Evolutionary conservation across 768 basidiomycete genomes (phyloP).

Genomic region (Boletellus sp.): DNA sequence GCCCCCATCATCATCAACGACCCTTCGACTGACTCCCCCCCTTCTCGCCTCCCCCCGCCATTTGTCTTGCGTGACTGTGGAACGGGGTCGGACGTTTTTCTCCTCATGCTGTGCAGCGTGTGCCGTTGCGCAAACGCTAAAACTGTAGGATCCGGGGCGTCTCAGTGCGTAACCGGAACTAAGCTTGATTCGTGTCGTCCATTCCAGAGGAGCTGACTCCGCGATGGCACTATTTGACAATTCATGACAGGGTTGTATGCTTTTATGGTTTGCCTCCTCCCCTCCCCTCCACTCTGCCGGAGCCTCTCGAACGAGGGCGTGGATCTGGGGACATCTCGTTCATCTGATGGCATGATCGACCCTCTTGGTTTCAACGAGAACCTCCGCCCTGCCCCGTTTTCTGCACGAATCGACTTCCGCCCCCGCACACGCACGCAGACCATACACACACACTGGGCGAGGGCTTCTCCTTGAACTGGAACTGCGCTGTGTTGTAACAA

Average conservation of each 20-base stretch:
- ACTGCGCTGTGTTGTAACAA: slow-evolving; percentile 7
- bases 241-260: slow-evolving; percentile 16
- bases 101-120: background rate
- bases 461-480: slow-evolving; percentile 6
- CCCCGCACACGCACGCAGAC: slow-evolving; percentile 4
- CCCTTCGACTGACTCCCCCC: background rate
- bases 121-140: background rate
- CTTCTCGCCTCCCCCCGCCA: no score
- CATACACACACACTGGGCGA: slow-evolving; percentile 9
- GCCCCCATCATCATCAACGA: background rate
- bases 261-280: slow-evolving; percentile 11
- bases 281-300: slow-evolving; percentile 4
- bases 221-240: slow-evolving; percentile 15
- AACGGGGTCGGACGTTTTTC: background rate
- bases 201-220: slow-evolving; percentile 16
- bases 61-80: no score
- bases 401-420: slow-evolving; percentile 12
- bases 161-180: slow-evolving; percentile 5
- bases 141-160: slow-evolving; percentile 7
- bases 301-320: slow-evolving; percentile 7
- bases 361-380: slow-evolving; percentile 1
- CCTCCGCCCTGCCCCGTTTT: background rate
- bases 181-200: background rate
- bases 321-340: slow-evolving; percentile 15
- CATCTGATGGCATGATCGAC: slow-evolving; percentile 24